Evolutionary conservation across 129 eudicot species (phyloP), one percentile per base, ranked within the genome.

Genomic region (Flaveria trinervia): DNA sequence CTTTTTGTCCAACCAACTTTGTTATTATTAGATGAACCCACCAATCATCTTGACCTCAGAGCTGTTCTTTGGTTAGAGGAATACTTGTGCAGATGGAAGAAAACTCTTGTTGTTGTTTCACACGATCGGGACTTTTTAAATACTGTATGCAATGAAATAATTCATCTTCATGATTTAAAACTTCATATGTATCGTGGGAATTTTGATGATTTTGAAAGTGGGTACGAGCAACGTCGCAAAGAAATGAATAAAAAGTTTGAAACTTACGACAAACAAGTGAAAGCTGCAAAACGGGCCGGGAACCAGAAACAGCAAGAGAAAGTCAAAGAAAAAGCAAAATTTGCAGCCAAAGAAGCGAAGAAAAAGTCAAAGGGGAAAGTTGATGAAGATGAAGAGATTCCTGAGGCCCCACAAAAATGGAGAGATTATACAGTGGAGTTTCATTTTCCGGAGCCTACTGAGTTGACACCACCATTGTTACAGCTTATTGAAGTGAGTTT

Each of bases 141-240:
- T n/a, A n/a, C 10, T 1, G 60, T 17, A 54, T 54, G 60, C 23
- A 16, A 54, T 14, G 60, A 17, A 54, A 54, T 17, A 54, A 16
- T 54, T 54, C 60, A 54, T 54, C 60, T 16, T 54, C 60, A 54
- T 54, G 22, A 54, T n/a, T 54, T n/a, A n/a, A 54, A 54, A 54
- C 60, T 54, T 54, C 60, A 17, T n/a, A 54, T 54, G 60, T 54
- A 48, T 5, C 22, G 10, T 54, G 60, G 60, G 17, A 54, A n/a
- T n/a, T 52, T 52, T 16, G 23, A 54, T 54, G 60, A 54, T 54
- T 54, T 54, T 54, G 60, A n/a, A 54, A 17, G 17, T 54, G 60
- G 60, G 60, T n/a, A 54, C 10, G 25, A 54, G 26, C 26, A 54
- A 15, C 23, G 61, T 17, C 61, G 22, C 61, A 54, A 17, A 54